phyloP scores from a whole-genome alignment of 2,329 filamentous ascomycete species.

The Trichoderma sp. region DNA sequence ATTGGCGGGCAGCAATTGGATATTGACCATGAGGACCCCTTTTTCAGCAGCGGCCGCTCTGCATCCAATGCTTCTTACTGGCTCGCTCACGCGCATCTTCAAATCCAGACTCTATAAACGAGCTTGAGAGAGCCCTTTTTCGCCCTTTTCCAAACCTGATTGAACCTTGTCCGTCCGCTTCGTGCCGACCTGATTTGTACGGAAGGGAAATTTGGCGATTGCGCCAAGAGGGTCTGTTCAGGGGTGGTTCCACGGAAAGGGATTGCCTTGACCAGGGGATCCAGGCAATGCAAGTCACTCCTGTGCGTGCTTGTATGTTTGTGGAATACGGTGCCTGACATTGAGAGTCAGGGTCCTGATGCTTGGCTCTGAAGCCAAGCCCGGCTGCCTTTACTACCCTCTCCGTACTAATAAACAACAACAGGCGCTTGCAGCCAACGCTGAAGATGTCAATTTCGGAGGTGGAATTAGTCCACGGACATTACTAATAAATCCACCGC shows the following conservation, averaged over 20 bases:
- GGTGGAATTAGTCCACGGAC: neutral
- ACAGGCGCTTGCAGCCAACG: neutral
- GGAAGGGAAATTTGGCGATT: constrained; percentile 22
- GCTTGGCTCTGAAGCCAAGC: constrained; percentile 10
- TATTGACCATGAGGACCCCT: neutral
- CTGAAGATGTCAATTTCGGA: constrained; percentile 9
- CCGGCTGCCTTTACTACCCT: neutral
- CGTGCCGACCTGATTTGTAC: constrained; percentile 18
- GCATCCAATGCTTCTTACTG: neutral
- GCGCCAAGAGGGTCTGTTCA: constrained; percentile 21
- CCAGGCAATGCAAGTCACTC: constrained; percentile 16
- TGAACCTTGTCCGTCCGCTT: constrained; percentile 8
- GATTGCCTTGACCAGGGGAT: constrained; percentile 9
- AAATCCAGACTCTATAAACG: neutral
- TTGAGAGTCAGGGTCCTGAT: neutral
- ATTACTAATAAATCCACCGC: neutral
- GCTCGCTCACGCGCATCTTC: neutral
- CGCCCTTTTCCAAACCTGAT: neutral
- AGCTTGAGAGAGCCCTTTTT: neutral
- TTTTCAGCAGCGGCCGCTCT: neutral
- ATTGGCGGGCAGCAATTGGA: neutral
- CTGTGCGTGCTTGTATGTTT: neutral
- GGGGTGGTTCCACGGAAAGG: constrained; percentile 19
- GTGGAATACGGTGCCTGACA: neutral
- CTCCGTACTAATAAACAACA: neutral